Conservation (phyloP, 306 rosid genomes). For the Medicago truncatula region DNA sequence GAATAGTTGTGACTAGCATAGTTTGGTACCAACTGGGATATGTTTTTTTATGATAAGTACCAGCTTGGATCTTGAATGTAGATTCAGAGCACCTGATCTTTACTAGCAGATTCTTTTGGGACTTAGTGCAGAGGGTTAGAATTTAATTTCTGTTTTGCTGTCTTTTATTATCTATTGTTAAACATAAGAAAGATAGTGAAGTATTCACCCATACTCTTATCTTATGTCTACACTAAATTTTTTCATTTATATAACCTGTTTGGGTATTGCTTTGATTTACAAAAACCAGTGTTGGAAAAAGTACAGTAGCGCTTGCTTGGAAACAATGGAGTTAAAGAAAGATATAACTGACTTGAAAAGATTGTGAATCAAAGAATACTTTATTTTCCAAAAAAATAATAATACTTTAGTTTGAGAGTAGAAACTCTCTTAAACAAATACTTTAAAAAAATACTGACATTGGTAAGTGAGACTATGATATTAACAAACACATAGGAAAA, state of each 20-base stretch:
- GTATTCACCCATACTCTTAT: background rate
- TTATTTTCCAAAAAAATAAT: background rate
- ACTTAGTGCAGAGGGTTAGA: background rate
- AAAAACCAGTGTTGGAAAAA: background rate
- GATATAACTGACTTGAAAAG: background rate
- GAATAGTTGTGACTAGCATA: background rate
- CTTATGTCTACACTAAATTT: background rate
- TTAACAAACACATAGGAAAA: background rate
- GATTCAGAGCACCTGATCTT: background rate
- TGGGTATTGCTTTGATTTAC: background rate
- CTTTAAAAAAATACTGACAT: too few relatives aligned
- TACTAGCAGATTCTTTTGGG: background rate
- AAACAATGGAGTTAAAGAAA: background rate
- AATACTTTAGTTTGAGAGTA: background rate
- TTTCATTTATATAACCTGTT: background rate
- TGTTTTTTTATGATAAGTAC: background rate
- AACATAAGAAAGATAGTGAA: background rate
- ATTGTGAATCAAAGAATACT: background rate
- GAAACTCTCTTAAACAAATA: too few relatives aligned
- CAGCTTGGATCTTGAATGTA: background rate
- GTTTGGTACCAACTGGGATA: background rate
- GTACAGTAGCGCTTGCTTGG: too few relatives aligned
- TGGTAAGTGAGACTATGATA: too few relatives aligned
- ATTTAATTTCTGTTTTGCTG: background rate
- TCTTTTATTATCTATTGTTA: background rate